Evolutionary conservation across 2,329 filamentous ascomycete genomes (phyloP).

Genomic region (Fusarium kyushuense): DNA sequence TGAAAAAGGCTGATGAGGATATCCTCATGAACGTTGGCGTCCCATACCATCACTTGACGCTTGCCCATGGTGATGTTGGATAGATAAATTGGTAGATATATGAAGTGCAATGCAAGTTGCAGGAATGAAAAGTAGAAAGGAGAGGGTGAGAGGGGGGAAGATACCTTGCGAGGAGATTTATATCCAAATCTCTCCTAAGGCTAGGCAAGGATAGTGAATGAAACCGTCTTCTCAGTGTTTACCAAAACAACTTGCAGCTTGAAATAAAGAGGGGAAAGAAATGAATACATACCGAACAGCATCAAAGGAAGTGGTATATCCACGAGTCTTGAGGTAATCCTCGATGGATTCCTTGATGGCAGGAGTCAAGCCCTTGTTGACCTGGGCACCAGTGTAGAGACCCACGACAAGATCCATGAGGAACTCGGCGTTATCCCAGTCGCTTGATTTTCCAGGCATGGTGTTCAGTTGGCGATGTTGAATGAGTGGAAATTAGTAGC

Average conservation of each 20-base stretch:
- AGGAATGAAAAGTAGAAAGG: neutral
- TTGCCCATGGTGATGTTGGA: constrained; percentile 43
- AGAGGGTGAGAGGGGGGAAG: neutral
- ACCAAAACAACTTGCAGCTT: neutral
- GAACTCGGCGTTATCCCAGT: constrained; percentile 53
- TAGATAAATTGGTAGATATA: neutral
- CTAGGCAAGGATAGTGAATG: constrained; percentile 2
- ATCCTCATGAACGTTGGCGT: constrained; percentile 57
- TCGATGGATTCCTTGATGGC: constrained; percentile 50
- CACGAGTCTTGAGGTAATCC: constrained; percentile 49
- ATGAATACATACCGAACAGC: constrained; percentile 56
- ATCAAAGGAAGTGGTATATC: constrained; percentile 58
- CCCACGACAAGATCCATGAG: constrained; percentile 52
- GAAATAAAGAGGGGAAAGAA: neutral
- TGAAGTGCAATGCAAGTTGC: neutral
- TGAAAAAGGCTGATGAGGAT: constrained; percentile 59
- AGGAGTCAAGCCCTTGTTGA: constrained; percentile 46
- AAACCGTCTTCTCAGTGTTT: neutral
- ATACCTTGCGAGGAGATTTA: neutral
- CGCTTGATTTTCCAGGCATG: constrained; percentile 39
- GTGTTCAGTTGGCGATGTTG: neutral
- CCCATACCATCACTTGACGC: constrained; percentile 57
- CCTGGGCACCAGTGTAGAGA: constrained; percentile 50
- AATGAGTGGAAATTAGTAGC: neutral
- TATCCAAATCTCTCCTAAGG: neutral